These are phyloP conservation scores for Colletotrichum sp. DNA, from an alignment of 2,329 filamentous ascomycete genomes.

Conservation along the genomic window DNA sequence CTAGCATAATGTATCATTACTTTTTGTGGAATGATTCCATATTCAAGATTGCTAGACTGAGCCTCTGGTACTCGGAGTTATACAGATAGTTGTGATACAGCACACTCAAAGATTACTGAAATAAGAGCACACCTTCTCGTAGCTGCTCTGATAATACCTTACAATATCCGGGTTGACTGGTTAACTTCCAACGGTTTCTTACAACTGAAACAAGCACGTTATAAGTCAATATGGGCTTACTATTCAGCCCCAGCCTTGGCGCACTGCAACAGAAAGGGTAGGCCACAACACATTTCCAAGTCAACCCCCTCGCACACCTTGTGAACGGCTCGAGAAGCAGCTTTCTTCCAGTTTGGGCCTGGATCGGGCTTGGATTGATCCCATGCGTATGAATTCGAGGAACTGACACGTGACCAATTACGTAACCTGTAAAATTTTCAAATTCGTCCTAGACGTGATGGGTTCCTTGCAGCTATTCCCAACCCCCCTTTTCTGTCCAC, in stretches of 20 bases:
- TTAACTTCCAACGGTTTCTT: neutral
- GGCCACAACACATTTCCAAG: neutral
- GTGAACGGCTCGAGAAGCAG: neutral
- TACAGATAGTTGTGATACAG: neutral
- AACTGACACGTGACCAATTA: neutral
- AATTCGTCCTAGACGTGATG: neutral
- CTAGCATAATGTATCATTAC: neutral
- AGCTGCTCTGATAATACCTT: neutral
- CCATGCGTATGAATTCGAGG: rapidly evolving
- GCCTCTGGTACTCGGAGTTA: neutral
- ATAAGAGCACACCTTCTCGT: neutral
- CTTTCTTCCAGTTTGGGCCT: neutral
- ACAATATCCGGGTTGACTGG: neutral
- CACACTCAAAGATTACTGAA: neutral
- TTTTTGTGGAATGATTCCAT: neutral
- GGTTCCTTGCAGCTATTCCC: neutral
- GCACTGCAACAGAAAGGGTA: neutral
- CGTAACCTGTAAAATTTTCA: neutral
- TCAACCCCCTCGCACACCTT: neutral
- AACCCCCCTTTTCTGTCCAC: neutral
- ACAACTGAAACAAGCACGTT: rapidly evolving
- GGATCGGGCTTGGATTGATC: neutral
- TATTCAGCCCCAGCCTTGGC: neutral
- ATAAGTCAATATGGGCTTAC: neutral
- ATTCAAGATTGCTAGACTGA: neutral